Evolutionary conservation across 371 early-diverging fungal species (phyloP).

Genomic region (Mucor ambiguus): DNA sequence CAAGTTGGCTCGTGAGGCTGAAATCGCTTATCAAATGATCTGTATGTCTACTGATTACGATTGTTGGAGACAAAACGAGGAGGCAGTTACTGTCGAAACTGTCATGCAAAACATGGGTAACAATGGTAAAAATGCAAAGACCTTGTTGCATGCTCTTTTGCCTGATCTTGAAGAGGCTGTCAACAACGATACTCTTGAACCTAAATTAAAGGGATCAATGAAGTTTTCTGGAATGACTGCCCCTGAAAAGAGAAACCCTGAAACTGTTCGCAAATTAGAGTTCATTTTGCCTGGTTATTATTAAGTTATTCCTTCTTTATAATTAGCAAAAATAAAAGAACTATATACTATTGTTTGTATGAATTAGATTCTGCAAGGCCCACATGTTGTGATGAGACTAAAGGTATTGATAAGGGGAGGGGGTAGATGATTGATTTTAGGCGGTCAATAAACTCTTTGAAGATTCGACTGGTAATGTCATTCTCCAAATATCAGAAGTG

Average conservation of each 20-base stretch:
- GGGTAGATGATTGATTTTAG: background rate
- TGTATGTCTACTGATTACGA: conserved; percentile 99
- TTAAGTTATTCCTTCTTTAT: conserved; percentile 7
- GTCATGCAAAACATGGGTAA: conserved; percentile 90
- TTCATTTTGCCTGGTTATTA: conserved; percentile 85
- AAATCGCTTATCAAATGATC: conserved; percentile 96
- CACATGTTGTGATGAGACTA: background rate
- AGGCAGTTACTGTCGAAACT: conserved; percentile 88
- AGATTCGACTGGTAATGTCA: conserved; percentile 10
- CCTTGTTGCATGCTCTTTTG: conserved; percentile 76
- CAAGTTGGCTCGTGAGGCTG: conserved; percentile 97
- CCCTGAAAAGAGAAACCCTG: conserved; percentile 70
- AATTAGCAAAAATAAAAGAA: background rate
- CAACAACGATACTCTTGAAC: conserved; percentile 38
- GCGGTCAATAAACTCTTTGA: conserved; percentile 18
- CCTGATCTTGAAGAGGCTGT: conserved; percentile 75
- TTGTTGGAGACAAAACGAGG: conserved; percentile 94
- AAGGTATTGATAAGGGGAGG: background rate
- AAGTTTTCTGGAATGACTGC: conserved; percentile 78
- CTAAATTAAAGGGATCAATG: conserved; percentile 75
- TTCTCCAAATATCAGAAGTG: conserved; percentile 24
- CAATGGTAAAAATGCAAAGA: conserved; percentile 86
- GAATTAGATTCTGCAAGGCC: background rate
- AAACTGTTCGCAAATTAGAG: conserved; percentile 72
- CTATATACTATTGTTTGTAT: background rate